phyloP scores from a whole-genome alignment of 305 asterid genomes.

The Fraxinus baroniana region DNA sequence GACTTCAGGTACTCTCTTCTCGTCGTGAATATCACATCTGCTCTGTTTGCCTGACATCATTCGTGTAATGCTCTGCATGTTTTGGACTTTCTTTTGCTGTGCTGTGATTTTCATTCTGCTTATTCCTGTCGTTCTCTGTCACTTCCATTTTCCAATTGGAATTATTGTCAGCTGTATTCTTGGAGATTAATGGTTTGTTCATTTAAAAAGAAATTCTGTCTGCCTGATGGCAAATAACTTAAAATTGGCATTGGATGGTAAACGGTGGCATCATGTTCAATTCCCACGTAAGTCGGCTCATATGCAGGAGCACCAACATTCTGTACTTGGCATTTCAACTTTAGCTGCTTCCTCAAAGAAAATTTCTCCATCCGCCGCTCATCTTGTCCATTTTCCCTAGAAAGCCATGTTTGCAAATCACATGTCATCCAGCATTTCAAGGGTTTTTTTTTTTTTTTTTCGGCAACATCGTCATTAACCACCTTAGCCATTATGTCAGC shows the following conservation, averaged over 20 bases:
- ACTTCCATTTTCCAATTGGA: constrained; percentile 20
- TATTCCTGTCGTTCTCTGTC: background rate
- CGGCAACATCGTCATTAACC: constrained; percentile 1
- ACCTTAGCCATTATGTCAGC: constrained; percentile 40
- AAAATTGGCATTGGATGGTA: constrained; percentile 60
- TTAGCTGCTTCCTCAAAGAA: constrained; percentile 85
- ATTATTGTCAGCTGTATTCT: constrained; percentile 39
- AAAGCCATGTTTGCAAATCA: constrained; percentile 81
- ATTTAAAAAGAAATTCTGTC: constrained; percentile 48
- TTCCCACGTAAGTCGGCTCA: constrained; percentile 31
- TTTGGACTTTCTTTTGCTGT: background rate
- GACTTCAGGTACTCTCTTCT: no score
- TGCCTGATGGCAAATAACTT: constrained; percentile 66
- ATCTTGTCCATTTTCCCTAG: constrained; percentile 54
- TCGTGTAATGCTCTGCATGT: background rate
- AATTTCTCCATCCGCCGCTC: constrained; percentile 66
- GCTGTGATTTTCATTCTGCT: background rate
- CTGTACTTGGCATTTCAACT: constrained; percentile 76
- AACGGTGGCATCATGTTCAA: constrained; percentile 33
- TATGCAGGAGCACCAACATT: constrained; percentile 33
- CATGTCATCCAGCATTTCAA: constrained; percentile 20
- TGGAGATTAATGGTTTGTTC: constrained; percentile 42
- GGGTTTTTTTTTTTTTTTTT: no score
- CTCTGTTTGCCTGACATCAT: background rate
- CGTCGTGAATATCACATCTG: no score